Evolutionary conservation across 2,329 filamentous ascomycete species (phyloP), one percentile per base, ranked within the genome.

Genomic region (Epichloe scottii): DNA sequence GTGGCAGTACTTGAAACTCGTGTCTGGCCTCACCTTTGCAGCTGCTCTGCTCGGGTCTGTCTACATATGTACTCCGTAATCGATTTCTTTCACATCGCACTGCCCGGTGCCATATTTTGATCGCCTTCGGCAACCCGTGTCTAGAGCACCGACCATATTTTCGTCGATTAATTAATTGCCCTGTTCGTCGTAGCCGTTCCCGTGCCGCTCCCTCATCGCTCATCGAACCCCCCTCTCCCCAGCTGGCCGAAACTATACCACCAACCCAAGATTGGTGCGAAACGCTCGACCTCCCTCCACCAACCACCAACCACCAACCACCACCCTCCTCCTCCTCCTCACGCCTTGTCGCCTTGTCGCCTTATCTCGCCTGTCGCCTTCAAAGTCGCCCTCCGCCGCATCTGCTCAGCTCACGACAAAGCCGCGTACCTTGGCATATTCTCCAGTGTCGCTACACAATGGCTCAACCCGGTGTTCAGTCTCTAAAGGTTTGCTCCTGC

Each of bases 391-490:
- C 38, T 46, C 48, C 41, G 49, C 47, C 49, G 45, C 55, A 53
- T 49, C 50, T 47, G 38, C 51, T 33, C 41, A 35, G 42, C 38
- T 23, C 46, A 40, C 12, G 42, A 43, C 39, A 41, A 49, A 39
- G 49, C 39, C 42, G 43, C 37, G 15, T 33, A 39, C 19, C 19
- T 37, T 19, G 19, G 19, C 34, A 47, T 50, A 43, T 26, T 38
- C 33, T 26, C 35, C 35, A 50, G 52, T 51, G 26, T 47, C 42
- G 39, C 51, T 51, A 48, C 48, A 55, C 48, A 81, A 91, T 91
- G 78, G 85, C 87, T 64, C 82, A 85, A 69, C 85, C 84, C 55
- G 86, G 86, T 64, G 91, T 90, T 64, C 88, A 94, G 74, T 94
- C 88, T 61, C 74, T 95, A 67, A 95, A 95, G 87, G 89, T 93